These are phyloP conservation scores for Pyrus communis DNA, from an alignment of 306 rosid genomes.

Conservation along the genomic window DNA sequence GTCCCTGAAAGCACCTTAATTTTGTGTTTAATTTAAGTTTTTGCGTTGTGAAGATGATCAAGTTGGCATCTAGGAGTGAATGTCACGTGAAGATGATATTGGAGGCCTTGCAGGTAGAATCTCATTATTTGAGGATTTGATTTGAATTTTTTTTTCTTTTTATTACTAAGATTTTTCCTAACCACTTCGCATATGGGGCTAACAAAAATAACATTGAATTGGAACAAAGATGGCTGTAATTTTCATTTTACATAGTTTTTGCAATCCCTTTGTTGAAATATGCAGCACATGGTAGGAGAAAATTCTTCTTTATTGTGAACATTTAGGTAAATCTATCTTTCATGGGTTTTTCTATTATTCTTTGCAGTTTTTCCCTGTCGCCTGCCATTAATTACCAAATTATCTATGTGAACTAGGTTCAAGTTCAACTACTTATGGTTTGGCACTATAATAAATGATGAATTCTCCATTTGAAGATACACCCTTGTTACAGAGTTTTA, in stretches of 20 bases:
- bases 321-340: slow-evolving; percentile 47
- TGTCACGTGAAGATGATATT: too few relatives aligned
- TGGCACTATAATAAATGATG: slow-evolving; percentile 75
- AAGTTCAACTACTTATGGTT: slow-evolving; percentile 49
- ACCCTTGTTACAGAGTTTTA: slow-evolving; percentile 60
- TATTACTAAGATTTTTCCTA: not conserved
- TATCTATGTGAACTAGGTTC: slow-evolving; percentile 40
- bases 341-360: not conserved
- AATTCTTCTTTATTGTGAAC: slow-evolving; percentile 75
- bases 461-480: slow-evolving; percentile 61
- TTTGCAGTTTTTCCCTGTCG: not conserved
- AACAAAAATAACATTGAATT: not conserved
- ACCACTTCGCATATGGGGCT: not conserved
- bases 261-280: slow-evolving; percentile 26
- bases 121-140: not conserved
- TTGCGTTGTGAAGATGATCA: too few relatives aligned
- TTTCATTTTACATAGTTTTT: not conserved
- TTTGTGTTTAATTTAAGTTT: too few relatives aligned
- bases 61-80: too few relatives aligned
- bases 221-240: not conserved
- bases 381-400: not conserved
- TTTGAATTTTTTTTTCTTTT: not conserved
- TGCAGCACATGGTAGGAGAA: slow-evolving; percentile 54
- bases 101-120: slow-evolving; percentile 30
- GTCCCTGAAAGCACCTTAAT: too few relatives aligned